Base-by-base conservation (phyloP, 192 early-diverging fungal species). In the Coemansia javaensis region DNA sequence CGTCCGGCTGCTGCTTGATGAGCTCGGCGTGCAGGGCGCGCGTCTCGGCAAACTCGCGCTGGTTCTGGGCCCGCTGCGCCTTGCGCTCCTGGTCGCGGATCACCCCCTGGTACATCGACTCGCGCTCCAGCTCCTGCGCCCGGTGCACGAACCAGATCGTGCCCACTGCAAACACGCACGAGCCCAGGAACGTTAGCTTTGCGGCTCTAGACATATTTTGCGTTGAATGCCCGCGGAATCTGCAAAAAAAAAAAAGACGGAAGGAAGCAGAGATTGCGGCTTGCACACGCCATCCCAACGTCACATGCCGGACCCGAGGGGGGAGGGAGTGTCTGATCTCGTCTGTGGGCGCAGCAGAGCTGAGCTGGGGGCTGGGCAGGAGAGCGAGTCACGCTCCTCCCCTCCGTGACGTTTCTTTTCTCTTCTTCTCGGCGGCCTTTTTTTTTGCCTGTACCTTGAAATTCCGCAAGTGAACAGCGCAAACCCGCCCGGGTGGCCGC, bases 101-200 rank as follows among this genome's bases (percentile, higher is more conserved):
- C 15, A 74, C 70, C 7, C 70, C 70, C 56, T 74, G 63, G 53
- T 62, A 74, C 70, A 74, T 74, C 0, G 49, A 41, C 20, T 45
- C 70, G 12, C 70, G 56, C 58, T 74, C 70, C 16, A 48, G 33
- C 7, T 55, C 59, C 28, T 74, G 70, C 12, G 59, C 45, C 35
- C 46, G 47, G 46, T 74, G 70, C 1, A 74, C 70, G 45, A 74
- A 74, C 63, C 58, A 66, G 53, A 74, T 74, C 24, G 70, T 74
- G 35, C 58, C 44, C 2, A 44, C 53, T 0, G 70, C 63, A 45
- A 66, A 74, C 8, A 53, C 39, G n/a, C 70, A 74, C 24, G 70
- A 74, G 14, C 58, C 51, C 1, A 43, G 20, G 50, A 74, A 74
- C 32, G 70, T 74, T 9, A 66, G 16, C 38, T 74, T 74, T 22